Evolutionary conservation across 2,329 filamentous ascomycete genomes (phyloP).

Genomic region (Pseudogymnoascus sp.): DNA sequence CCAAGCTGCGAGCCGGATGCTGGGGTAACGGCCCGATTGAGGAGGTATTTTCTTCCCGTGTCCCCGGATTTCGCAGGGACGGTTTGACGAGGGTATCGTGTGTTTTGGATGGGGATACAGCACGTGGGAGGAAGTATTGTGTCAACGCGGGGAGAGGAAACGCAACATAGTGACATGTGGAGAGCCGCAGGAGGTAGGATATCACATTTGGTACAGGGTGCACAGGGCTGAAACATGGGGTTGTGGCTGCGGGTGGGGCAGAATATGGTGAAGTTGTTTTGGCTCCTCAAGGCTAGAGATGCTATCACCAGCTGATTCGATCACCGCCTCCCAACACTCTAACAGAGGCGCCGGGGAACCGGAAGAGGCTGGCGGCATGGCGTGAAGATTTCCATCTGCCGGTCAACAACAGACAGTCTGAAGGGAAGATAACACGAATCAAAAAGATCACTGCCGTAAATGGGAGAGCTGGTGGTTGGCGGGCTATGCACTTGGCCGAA

Average conservation of each 20-base stretch:
- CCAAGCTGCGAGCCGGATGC: background rate
- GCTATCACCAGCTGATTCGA: background rate
- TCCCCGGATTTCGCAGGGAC: background rate
- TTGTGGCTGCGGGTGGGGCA: background rate
- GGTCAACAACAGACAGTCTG: background rate
- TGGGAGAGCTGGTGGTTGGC: background rate
- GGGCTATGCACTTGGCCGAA: background rate
- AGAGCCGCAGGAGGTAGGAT: background rate
- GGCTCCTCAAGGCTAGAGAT: background rate
- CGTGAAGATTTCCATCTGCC: background rate
- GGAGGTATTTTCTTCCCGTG: background rate
- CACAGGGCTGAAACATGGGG: background rate
- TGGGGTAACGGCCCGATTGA: conserved; percentile 1
- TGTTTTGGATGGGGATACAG: background rate
- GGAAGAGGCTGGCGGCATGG: background rate
- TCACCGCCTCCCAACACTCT: background rate
- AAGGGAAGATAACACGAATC: background rate
- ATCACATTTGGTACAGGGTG: background rate
- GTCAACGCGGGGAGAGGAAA: background rate
- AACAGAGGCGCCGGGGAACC: background rate
- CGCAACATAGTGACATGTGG: background rate
- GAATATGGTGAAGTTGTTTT: background rate
- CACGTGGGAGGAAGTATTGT: background rate
- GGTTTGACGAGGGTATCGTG: background rate
- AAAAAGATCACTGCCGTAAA: background rate